Conservation (phyloP, 176 grass and related monocot species). For the Pharus latifolius region DNA sequence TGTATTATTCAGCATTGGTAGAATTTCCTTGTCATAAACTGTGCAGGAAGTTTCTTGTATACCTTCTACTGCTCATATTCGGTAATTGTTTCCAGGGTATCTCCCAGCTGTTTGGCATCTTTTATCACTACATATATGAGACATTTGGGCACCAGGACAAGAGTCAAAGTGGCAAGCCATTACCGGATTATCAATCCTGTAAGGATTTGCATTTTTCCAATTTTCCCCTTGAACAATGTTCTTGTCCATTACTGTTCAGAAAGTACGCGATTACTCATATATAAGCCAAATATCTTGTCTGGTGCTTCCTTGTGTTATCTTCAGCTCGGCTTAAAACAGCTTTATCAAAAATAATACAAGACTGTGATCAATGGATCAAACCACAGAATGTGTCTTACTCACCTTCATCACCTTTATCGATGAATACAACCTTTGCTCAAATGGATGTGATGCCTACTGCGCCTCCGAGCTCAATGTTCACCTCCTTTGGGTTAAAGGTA, state of each 20-base stretch:
- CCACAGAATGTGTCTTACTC: conserved; percentile 49
- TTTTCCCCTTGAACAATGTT: conserved; percentile 5
- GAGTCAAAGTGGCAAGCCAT: conserved; percentile 55
- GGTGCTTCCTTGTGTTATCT: conserved; percentile 12
- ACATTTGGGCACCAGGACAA: conserved; percentile 65
- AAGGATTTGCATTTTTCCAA: conserved; percentile 23
- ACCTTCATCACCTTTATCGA: conserved; percentile 48
- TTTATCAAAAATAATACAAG: conserved; percentile 95
- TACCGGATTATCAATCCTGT: conserved; percentile 57
- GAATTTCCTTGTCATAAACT: conserved; percentile 3
- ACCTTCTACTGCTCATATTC: conserved; percentile 20
- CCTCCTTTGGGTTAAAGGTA: conserved; percentile 87
- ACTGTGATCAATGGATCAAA: conserved; percentile 94
- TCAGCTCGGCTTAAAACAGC: conserved; percentile 71
- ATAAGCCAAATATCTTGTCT: conserved; percentile 9
- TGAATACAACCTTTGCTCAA: conserved; percentile 51
- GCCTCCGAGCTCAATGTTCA: conserved; percentile 66
- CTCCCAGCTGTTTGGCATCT: conserved; percentile 91
- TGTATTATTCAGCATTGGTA: conserved; percentile 1
- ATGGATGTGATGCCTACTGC: conserved; percentile 87
- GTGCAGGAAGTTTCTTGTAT: neutral
- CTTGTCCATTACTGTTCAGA: conserved; percentile 9
- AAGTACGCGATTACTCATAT: neutral
- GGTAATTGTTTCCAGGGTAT: conserved; percentile 55
- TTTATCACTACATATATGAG: conserved; percentile 87